A percentile compares a stretch with the other conserved stretches of the same genome.
Evolutionary conservation across 805 yeast genomes (phyloP).

Genomic region (Teunomyces tritomae): DNA sequence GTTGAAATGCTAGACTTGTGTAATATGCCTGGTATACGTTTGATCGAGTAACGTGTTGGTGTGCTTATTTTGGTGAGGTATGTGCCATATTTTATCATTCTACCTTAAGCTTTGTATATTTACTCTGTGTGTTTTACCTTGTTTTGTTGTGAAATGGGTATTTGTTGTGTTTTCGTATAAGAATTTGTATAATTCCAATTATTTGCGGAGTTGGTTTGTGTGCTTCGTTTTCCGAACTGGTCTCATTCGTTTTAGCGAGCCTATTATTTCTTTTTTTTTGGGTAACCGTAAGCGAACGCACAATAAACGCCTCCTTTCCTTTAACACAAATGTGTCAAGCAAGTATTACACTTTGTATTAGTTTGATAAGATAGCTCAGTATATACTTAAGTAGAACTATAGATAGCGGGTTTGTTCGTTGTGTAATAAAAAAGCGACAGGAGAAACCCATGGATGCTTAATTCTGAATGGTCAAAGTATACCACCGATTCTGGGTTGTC

Average conservation of each 20-base stretch:
- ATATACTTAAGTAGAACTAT: background rate
- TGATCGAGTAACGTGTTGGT: background rate
- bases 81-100: conserved; percentile 3
- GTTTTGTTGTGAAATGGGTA: background rate
- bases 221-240: background rate
- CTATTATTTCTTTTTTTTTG: background rate
- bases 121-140: background rate
- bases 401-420: background rate
- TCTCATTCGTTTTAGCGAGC: background rate
- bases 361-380: background rate
- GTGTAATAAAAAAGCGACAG: background rate
- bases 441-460: background rate
- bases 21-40: background rate
- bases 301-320: background rate
- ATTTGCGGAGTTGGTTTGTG: background rate
- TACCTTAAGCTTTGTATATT: background rate
- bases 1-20: background rate
- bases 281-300: background rate
- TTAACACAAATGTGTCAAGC: too few species aligned
- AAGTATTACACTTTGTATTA: background rate
- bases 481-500: background rate
- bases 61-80: background rate
- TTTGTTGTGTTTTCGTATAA: background rate
- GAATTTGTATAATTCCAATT: background rate
- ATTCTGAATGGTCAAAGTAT: background rate